Evolutionary conservation across 2,329 filamentous ascomycete genomes (phyloP), one percentile per base, ranked within the genome.

Genomic region (Bimuria novae-zelandiae): DNA sequence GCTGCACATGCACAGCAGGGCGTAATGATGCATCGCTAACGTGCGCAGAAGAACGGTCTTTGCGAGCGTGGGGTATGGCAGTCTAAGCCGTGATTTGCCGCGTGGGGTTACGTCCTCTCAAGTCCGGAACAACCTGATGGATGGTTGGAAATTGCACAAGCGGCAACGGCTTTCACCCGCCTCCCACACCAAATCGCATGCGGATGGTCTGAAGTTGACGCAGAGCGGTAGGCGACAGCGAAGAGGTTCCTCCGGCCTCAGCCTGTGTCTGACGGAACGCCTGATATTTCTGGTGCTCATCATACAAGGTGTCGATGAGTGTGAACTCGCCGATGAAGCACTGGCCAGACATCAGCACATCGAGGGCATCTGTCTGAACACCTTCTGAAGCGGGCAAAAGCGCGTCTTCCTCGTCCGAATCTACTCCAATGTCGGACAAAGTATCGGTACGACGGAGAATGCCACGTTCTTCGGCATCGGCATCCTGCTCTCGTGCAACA

Each of bases 401-500:
- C 22, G 54, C 54, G 23, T 68, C 63, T 25, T 61, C 59, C 39
- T 68, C 58, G 41, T 78, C 73, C 55, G 76, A 64, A 55, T 79
- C 77, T 35, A 75, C 70, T 42, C 75, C 76, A 7, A 75, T 64
- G 55, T 67, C 69, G 51, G 61, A 72, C 51, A 67, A 63, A 32
- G 67, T 68, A 25, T 73, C 70, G 46, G 64, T 69, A 71, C 74
- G 53, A 49, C 77, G 76, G 16, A 78, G 61, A 3, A 84, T 67
- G 1, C 84, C 84, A 25, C 82, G 77, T 67, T 87, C 84, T 71
- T 87, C 84, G 5, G 79, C 75, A 57, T 87, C 84, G 51, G 82
- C 75, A 61, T 84, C 82, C 63, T 86, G 84, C 12, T 65, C 62
- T 33, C 68, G 65, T 48, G 59, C 57, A 29, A 63, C 52, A 22